Conservation (phyloP, 129 eudicot species). For the Helianthus tuberosus region DNA sequence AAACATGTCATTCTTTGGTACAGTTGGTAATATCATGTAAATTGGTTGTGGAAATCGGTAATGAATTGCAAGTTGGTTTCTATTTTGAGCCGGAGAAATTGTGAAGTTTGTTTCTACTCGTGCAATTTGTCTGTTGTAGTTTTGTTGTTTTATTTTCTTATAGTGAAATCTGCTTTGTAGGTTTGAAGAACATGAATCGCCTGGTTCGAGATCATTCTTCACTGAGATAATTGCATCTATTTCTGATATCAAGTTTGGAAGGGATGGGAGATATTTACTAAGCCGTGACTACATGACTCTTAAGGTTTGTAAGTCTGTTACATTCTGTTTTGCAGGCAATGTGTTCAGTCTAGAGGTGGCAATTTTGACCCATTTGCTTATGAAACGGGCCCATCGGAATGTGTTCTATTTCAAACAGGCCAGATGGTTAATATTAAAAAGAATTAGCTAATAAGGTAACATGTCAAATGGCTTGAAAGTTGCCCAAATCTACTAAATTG, state of each 20-base stretch:
- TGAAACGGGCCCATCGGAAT: neutral
- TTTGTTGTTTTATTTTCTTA: neutral
- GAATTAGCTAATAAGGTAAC: neutral
- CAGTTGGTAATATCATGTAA: neutral
- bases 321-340: constrained; percentile 3
- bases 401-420: neutral
- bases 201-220: constrained; percentile 96
- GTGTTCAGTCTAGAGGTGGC: neutral
- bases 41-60: neutral
- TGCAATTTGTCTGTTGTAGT: constrained; percentile 3
- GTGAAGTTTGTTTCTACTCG: neutral
- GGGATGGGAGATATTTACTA: constrained; percentile 81
- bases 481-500: neutral
- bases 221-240: constrained; percentile 97
- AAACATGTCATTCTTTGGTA: neutral
- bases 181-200: constrained; percentile 98
- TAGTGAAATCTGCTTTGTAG: constrained; percentile 38
- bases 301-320: constrained; percentile 50
- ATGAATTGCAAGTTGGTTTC: neutral
- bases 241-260: constrained; percentile 94
- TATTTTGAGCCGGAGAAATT: neutral
- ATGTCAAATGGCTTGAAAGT: neutral
- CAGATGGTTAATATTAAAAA: neutral
- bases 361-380: neutral
- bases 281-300: constrained; percentile 99